Evolutionary conservation across 2,329 filamentous ascomycete genomes (phyloP), one percentile per base, ranked within the genome.

Genomic region (Calonectria montana): DNA sequence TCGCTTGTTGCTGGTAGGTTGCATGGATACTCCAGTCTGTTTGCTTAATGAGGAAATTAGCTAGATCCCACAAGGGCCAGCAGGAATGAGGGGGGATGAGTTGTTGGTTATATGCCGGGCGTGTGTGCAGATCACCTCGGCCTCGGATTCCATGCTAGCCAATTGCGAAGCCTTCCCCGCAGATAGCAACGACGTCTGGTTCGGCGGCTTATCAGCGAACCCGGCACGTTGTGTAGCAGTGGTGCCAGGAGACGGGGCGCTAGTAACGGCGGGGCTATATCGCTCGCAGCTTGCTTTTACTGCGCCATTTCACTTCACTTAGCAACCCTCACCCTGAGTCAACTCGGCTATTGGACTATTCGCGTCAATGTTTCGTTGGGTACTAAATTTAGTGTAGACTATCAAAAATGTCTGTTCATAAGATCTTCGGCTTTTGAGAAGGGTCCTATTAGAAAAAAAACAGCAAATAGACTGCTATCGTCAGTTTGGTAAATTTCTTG

Each of bases 1-100:
- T 69, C 71, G 66, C 37, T 65, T 67, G 43, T 39, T 16, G 53
- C 37, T 39, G n/a, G 53, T 13, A 13, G 21, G 21, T 35, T 39
- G 53, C 53, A 59, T 59, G 53, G 21, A 23, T 25, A 9, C 37
- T 39, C 31, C 25, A 59, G 53, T n/a, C 18, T 10, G 53, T 21
- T n/a, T 59, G 21, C 53, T 59, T 21, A 39, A 59, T 21, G 21
- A 8, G 31, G 53, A 59, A 59, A 21, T 31, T 2, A 16, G 39
- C 18, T 35, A 35, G 23, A 27, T 7, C 4, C 23, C 5, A 50
- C 47, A 50, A 18, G 47, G 47, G 47, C 47, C 25, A 12, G 25
- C 23, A 15, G 12, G 25, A 39, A 25, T 39, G 53, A 59, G n/a
- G 25, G 2, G 48, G 53, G 53, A 35, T 39, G 31, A 23, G 12